Percentiles rank a stretch among this genome's conserved stretches.
These are phyloP conservation scores for Scheffersomyces titani DNA, from an alignment of 1,139 yeast species.

Conservation along the genomic window DNA sequence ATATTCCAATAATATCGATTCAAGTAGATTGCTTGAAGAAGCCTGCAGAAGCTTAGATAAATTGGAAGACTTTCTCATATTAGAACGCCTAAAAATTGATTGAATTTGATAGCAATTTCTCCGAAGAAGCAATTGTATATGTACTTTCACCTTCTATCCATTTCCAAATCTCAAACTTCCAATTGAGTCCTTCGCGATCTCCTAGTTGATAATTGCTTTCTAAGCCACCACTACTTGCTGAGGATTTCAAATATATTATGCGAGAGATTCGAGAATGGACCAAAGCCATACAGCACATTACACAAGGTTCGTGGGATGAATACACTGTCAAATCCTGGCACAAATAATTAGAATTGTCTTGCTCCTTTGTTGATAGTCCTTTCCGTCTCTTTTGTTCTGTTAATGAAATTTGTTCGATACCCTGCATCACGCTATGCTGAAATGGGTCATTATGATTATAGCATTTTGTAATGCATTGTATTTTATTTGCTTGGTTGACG, in stretches of 20 bases:
- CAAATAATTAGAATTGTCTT: slow-evolving; percentile 53
- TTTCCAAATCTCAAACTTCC: slow-evolving; percentile 78
- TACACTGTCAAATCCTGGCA: slow-evolving; percentile 79
- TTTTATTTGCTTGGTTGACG: slow-evolving; percentile 20
- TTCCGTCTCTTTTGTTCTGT: slow-evolving; percentile 27
- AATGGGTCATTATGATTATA: slow-evolving; percentile 43
- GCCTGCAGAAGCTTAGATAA: slow-evolving; percentile 7
- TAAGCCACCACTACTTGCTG: slow-evolving; percentile 45
- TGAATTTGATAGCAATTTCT: background rate
- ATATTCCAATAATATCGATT: slow-evolving; percentile 17
- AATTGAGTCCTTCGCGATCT: slow-evolving; percentile 67
- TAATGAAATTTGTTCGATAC: slow-evolving; percentile 61
- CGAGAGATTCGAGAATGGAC: slow-evolving; percentile 84
- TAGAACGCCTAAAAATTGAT: background rate
- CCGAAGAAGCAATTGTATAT: slow-evolving; percentile 8
- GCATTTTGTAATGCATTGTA: slow-evolving; percentile 24
- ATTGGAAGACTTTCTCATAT: slow-evolving; percentile 3
- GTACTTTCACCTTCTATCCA: slow-evolving; percentile 46
- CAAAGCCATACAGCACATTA: slow-evolving; percentile 96
- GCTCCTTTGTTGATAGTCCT: slow-evolving; percentile 7
- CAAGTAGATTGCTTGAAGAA: slow-evolving; percentile 5
- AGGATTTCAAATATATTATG: slow-evolving; percentile 56
- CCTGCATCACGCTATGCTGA: slow-evolving; percentile 73
- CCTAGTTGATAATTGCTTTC: slow-evolving; percentile 77
- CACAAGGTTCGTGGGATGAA: slow-evolving; percentile 94